Conservation (phyloP, 1,284 basidiomycete species). For the Microbotryum intermedium region DNA sequence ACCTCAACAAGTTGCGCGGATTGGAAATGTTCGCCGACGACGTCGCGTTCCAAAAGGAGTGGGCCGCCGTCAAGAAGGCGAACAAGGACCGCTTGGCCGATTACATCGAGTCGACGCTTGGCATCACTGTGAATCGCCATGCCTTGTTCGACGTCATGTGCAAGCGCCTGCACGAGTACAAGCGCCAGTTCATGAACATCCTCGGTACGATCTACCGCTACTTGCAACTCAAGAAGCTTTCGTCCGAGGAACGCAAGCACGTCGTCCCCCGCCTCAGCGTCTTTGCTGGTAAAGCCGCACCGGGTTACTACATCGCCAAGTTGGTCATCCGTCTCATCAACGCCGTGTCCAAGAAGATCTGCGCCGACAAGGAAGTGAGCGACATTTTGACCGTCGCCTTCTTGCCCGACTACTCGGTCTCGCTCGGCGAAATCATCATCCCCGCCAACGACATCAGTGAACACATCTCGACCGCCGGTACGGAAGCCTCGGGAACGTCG, state of each 20-base stretch:
- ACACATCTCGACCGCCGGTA: slow-evolving; percentile 89
- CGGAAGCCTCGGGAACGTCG: slow-evolving; percentile 65
- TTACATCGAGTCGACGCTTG: slow-evolving; percentile 64
- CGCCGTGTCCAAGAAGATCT: slow-evolving; percentile 70
- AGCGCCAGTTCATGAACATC: slow-evolving; percentile 78
- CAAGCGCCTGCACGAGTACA: slow-evolving; percentile 67
- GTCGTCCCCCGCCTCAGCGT: slow-evolving; percentile 70
- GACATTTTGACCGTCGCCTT: slow-evolving; percentile 74
- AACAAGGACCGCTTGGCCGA: slow-evolving; percentile 47
- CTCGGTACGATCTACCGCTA: slow-evolving; percentile 81
- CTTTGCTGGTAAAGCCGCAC: slow-evolving; percentile 65
- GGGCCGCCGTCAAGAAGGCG: slow-evolving; percentile 64
- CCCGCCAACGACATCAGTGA: slow-evolving; percentile 85
- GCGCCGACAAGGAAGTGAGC: slow-evolving; percentile 75
- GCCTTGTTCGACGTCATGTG: slow-evolving; percentile 89
- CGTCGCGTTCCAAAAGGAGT: slow-evolving; percentile 61
- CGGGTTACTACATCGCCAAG: slow-evolving; percentile 45
- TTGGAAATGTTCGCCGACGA: slow-evolving; percentile 55
- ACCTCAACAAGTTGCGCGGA: slow-evolving; percentile 60
- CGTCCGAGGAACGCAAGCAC: slow-evolving; percentile 66
- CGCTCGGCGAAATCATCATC: slow-evolving; percentile 79
- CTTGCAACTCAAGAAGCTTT: slow-evolving; percentile 65
- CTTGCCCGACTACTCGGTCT: slow-evolving; percentile 64
- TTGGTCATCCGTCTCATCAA: slow-evolving; percentile 62
- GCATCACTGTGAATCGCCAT: slow-evolving; percentile 59